Evolutionary conservation across 805 yeast genomes (phyloP).

Genomic region (Monosporozyma aerobia): DNA sequence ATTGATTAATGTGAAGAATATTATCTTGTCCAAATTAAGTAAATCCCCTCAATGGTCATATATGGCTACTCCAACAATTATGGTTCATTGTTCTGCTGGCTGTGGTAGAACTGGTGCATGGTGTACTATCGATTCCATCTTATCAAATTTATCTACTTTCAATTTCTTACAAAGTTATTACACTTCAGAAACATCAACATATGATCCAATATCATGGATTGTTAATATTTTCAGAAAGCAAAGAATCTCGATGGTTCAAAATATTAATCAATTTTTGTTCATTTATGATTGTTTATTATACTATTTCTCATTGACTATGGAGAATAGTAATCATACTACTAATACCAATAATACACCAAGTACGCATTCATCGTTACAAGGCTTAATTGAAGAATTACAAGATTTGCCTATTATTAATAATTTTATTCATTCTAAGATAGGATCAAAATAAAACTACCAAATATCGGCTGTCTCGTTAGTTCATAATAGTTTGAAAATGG

Average conservation of each 20-base stretch:
- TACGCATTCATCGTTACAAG: background rate
- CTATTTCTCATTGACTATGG: slow-evolving; percentile 18
- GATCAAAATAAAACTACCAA: background rate
- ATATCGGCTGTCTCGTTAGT: background rate
- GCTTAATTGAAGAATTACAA: background rate
- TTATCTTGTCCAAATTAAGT: slow-evolving; percentile 29
- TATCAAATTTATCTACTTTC: slow-evolving; percentile 31
- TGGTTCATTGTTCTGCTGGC: slow-evolving; percentile 94
- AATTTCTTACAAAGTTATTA: slow-evolving; percentile 14
- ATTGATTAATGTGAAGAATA: slow-evolving; percentile 39
- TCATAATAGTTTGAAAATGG: background rate
- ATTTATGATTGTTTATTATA: slow-evolving; percentile 53
- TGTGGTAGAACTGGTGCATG: slow-evolving; percentile 94
- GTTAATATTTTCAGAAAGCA: slow-evolving; percentile 64
- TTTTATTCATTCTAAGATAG: background rate
- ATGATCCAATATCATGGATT: slow-evolving; percentile 52
- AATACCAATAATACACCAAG: background rate
- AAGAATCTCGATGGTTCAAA: slow-evolving; percentile 78
- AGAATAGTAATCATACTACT: slow-evolving; percentile 3
- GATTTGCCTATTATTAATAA: slow-evolving; percentile 1
- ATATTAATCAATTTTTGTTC: slow-evolving; percentile 60
- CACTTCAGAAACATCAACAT: slow-evolving; percentile 7
- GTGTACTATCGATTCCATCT: slow-evolving; percentile 56
- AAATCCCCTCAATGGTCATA: slow-evolving; percentile 5
- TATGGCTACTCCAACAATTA: slow-evolving; percentile 39